Base-by-base conservation (phyloP, 176 grass and related monocot species). In the Rhynchospora tenuis region DNA sequence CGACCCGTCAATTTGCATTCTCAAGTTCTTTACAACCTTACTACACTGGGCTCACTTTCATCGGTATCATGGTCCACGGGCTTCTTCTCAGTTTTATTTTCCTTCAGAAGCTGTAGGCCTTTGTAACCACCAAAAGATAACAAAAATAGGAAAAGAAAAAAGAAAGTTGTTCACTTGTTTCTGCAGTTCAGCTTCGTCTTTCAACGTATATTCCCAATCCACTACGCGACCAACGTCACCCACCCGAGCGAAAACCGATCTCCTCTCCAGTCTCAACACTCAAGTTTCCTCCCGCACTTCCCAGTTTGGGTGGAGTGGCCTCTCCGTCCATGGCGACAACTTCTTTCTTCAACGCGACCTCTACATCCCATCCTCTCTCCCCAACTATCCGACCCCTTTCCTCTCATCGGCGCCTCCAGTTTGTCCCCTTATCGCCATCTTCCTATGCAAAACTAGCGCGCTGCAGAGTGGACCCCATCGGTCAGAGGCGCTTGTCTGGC, bases 261-360 rank as follows among this genome's bases (percentile, higher is more conserved):
- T 14, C 59, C 6, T 59, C 57, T 19, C 62, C 1, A 38, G 33
- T 38, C 33, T 38, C 33, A 38, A 38, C 33, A 4, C 33, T 38
- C 33, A 2, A 38, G 33, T 42, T 26, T 19, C 29, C 38, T 67
- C 64, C 29, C 29, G 29, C 65, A 13, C 7, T 9, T 68, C 16
- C 29, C 65, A 68, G 2, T 68, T 68, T 4, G 26, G 83, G 87
- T 84, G 67, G 23, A 20, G 73, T 85, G 60, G 81, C 74, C 33
- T 65, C 85, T 88, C 83, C 42, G 16, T 45, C n/a, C 45, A 88
- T 86, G 79, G 71, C 86, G 59, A 79, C 88, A 47, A 33, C 93
- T 22, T 73, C 78, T 59, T 73, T 84, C 58, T 79, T 81, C 89
- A 89, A 43, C 86, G 90, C 85, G 59, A 85, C 75, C 83, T 82